These are phyloP conservation scores for Gyromitra esculenta DNA, from an alignment of 2,329 filamentous ascomycete genomes.

Conservation along the genomic window DNA sequence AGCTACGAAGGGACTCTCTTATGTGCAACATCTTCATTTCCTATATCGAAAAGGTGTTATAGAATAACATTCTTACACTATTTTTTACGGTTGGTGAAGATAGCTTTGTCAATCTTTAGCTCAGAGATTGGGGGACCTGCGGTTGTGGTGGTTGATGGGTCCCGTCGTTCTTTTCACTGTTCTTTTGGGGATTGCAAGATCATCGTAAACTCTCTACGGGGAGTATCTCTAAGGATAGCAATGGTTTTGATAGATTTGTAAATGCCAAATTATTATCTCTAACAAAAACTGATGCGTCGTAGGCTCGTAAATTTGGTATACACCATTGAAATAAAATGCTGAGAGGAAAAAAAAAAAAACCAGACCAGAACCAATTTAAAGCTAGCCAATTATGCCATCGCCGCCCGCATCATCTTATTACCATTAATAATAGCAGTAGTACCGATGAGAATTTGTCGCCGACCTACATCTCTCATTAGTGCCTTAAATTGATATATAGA, in stretches of 20 bases:
- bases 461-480: conserved; percentile 61
- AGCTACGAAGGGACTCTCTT: too few relatives aligned
- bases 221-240: too few relatives aligned
- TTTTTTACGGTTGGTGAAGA: too few relatives aligned
- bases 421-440: conserved; percentile 92
- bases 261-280: conserved; percentile 31
- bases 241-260: background rate
- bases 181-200: too few relatives aligned
- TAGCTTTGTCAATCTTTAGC: too few relatives aligned
- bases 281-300: conserved; percentile 11
- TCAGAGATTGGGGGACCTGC: too few relatives aligned
- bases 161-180: too few relatives aligned
- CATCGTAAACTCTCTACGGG: too few relatives aligned
- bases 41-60: too few relatives aligned
- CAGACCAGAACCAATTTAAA: conserved; percentile 57
- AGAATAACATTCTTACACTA: too few relatives aligned
- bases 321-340: conserved; percentile 16
- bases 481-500: background rate
- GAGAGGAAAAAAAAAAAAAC: conserved; percentile 6
- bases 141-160: too few relatives aligned
- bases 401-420: conserved; percentile 85
- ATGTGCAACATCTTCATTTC: too few relatives aligned
- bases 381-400: conserved; percentile 67
- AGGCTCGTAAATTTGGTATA: conserved; percentile 22
- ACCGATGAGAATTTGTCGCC: conserved; percentile 87